Evolutionary conservation across 805 yeast genomes (phyloP), one percentile per base, ranked within the genome.

Genomic region (Metschnikowia shivogae): DNA sequence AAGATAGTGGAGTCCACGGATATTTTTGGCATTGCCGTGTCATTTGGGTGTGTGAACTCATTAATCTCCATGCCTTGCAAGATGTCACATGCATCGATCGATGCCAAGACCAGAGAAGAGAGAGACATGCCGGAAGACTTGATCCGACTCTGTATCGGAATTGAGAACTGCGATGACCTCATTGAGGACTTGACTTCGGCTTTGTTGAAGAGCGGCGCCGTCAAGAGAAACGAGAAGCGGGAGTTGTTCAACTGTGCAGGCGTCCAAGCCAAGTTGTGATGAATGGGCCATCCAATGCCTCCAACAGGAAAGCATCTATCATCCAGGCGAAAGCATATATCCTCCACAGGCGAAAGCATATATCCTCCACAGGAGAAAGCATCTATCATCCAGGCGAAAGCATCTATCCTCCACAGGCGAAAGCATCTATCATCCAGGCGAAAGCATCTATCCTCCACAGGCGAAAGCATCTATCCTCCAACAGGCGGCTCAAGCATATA

Each of bases 11-110:
- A 86, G 54, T 71, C 76, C 37, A 81, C 92, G 19, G 79, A 82
- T 45, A 72, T 92, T 33, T 90, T 85, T 71, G 88, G 90, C 33
- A 88, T 90, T 52, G 87, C 96, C 6, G 97, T 90, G 7, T 86
- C 95, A 9, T 90, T 90, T 67, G 98, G 98, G 19, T 86, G 96
- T 63, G 96, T 92, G 49, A 88, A 89, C 71, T 86, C 96, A 13
- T 74, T 90, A 60, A 88, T 90, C 46, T 88, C 96, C 33, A 78
- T 90, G 82, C 98, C 98, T 12, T 88, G 97, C 65, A 79, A 80
- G 64, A 90, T 90, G 97, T 87, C 96, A 6, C 98, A 90, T 61
- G 97, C 97, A n/a, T 84, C 96, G 3, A 90, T 90, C 50, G 96
- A 89, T 56, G 84, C 89, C 22, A 80, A 86, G 59, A 82, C 88